These are phyloP conservation scores for Coemansia erecta DNA, from an alignment of 192 early-diverging fungal genomes.

Conservation along the genomic window DNA sequence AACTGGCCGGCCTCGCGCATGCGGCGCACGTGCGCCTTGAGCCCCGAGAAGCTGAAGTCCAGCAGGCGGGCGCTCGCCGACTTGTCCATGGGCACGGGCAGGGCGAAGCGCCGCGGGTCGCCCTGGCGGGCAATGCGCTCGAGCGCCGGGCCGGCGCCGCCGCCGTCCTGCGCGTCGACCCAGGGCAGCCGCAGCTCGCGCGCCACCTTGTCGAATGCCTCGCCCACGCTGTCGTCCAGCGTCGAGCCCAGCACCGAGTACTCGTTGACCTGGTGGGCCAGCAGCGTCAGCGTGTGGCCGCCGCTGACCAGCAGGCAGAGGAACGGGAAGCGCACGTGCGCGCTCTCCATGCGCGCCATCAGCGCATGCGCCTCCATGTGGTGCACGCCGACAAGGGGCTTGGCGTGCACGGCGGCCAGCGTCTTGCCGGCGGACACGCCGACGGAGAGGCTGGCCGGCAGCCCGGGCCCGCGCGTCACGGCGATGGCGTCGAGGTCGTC, in stretches of 20 bases:
- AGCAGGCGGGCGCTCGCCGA: conserved; percentile 49
- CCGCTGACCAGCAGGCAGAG: conserved; percentile 72
- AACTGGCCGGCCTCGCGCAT: conserved; percentile 40
- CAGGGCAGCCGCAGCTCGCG: conserved; percentile 66
- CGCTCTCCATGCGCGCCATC: conserved; percentile 62
- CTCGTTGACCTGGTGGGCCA: conserved; percentile 57
- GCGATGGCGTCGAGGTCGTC: conserved; percentile 68
- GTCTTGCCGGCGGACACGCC: conserved; percentile 72
- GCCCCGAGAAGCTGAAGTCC: conserved; percentile 73
- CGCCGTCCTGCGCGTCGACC: conserved; percentile 61
- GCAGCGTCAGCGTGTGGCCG: conserved; percentile 68
- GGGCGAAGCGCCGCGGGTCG: conserved; percentile 44
- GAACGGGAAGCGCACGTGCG: conserved; percentile 60
- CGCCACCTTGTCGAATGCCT: conserved; percentile 77
- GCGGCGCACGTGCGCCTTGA: conserved; percentile 65
- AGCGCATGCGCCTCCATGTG: conserved; percentile 85
- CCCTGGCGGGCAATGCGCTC: conserved; percentile 60
- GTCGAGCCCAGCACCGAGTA: conserved; percentile 67
- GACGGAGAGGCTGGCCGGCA: conserved; percentile 66
- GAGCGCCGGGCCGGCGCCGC: conserved; percentile 68
- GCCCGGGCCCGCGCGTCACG: conserved; percentile 73
- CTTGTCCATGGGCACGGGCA: conserved; percentile 65
- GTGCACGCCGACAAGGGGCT: conserved; percentile 75
- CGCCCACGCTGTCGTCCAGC: conserved; percentile 72
- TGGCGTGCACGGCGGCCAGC: conserved; percentile 62